phyloP scores from a whole-genome alignment of 2,329 filamentous ascomycete genomes.

The Ophiostoma australiae region DNA sequence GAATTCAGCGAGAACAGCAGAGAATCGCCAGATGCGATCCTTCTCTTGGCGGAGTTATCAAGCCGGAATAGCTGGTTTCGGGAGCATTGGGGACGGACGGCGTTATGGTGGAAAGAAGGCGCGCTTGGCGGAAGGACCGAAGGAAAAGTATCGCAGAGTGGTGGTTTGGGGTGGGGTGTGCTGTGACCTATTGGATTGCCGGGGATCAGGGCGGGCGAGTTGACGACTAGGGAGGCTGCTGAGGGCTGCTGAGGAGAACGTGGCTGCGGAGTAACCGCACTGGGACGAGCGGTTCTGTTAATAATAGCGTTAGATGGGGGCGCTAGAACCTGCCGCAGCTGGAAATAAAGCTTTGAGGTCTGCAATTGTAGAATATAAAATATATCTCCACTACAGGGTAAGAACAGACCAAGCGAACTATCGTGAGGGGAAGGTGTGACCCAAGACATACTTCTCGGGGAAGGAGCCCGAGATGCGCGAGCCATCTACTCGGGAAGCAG shows the following conservation, averaged over 20 bases:
- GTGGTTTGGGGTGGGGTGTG: neutral
- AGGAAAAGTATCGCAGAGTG: neutral
- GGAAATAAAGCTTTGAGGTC: neutral
- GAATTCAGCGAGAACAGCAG: neutral
- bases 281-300: neutral
- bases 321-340: neutral
- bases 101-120: neutral
- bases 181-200: constrained; percentile 5
- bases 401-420: neutral
- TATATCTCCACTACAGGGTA: no score
- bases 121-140: neutral
- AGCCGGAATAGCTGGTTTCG: constrained; percentile 21
- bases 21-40: neutral
- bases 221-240: neutral
- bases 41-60: constrained; percentile 15
- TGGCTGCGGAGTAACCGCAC: constrained; percentile 5
- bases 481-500: neutral
- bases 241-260: neutral
- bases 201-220: neutral
- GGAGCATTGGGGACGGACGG: constrained; percentile 9
- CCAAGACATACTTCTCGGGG: neutral
- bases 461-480: constrained; percentile 1
- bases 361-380: no score
- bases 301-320: neutral
- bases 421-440: neutral